Evolutionary conservation across 2,329 filamentous ascomycete genomes (phyloP).

Genomic region (Mariannaea sp.): DNA sequence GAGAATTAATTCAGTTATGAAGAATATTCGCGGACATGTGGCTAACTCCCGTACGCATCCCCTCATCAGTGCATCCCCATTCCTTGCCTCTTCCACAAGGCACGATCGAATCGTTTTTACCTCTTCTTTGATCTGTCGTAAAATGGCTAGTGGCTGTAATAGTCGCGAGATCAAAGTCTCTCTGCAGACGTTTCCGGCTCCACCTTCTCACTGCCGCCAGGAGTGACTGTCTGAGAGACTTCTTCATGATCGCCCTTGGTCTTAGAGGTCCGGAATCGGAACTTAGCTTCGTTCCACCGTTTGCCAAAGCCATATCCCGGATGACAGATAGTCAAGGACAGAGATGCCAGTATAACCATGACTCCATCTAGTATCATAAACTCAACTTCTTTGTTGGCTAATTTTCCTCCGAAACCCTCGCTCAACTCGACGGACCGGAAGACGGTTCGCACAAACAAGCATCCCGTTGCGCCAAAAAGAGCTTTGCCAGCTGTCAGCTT

Average conservation of each 20-base stretch:
- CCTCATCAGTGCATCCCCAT: not conserved
- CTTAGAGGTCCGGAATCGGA: slow-evolving; percentile 22
- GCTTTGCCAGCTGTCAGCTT: slow-evolving; percentile 5
- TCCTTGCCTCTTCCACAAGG: not conserved
- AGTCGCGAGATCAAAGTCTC: not conserved
- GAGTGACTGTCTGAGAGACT: slow-evolving; percentile 3
- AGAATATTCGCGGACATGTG: not conserved
- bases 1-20: not conserved
- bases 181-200: slow-evolving; percentile 9
- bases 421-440: slow-evolving; percentile 27
- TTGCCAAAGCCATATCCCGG: slow-evolving; percentile 16
- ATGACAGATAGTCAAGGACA: slow-evolving; percentile 21
- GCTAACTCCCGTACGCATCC: not conserved
- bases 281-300: slow-evolving; percentile 23
- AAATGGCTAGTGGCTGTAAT: not conserved
- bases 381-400: slow-evolving; percentile 25
- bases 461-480: slow-evolving; percentile 11
- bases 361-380: slow-evolving; percentile 29
- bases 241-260: slow-evolving; percentile 7
- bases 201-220: slow-evolving; percentile 9
- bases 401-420: slow-evolving; percentile 22
- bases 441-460: slow-evolving; percentile 22
- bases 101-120: not conserved
- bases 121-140: not conserved
- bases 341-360: slow-evolving; percentile 26